Evolutionary conservation across 768 basidiomycete species (phyloP).

Genomic region (Rhodotorula kratochvilovae): DNA sequence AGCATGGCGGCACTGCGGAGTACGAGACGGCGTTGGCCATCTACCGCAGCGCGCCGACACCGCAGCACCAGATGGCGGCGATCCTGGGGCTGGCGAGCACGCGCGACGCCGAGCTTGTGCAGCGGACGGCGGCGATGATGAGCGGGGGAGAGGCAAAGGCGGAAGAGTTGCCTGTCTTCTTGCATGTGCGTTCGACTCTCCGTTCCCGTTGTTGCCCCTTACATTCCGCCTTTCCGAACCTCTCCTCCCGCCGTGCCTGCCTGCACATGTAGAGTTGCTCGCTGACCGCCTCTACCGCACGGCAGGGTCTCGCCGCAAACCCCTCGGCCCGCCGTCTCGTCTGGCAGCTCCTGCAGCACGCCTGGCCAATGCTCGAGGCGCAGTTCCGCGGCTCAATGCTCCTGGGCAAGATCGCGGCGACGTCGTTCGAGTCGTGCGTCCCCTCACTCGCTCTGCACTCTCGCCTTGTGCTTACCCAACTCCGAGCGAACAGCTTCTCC

Average conservation of each 20-base stretch:
- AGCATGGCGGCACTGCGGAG: slow-evolving; percentile 68
- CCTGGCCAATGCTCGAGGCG: slow-evolving; percentile 21
- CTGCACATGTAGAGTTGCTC: no score
- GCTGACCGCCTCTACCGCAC: no score
- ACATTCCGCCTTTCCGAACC: background rate
- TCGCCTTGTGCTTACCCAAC: slow-evolving; percentile 46
- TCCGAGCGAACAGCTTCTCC: slow-evolving; percentile 48
- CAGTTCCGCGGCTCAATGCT: slow-evolving; percentile 17
- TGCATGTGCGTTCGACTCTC: slow-evolving; percentile 3
- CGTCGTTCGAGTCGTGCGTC: slow-evolving; percentile 21
- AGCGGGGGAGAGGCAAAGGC: slow-evolving; percentile 55
- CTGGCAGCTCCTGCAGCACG: slow-evolving; percentile 23
- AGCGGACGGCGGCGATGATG: slow-evolving; percentile 33
- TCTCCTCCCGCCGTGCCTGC: no score
- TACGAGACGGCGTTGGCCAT: slow-evolving; percentile 62
- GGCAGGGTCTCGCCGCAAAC: slow-evolving; percentile 27
- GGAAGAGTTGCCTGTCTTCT: slow-evolving; percentile 13
- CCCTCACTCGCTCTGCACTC: background rate
- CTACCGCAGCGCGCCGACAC: slow-evolving; percentile 69
- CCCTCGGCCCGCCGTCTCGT: slow-evolving; percentile 14
- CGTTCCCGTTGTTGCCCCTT: background rate
- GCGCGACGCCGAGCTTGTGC: slow-evolving; percentile 57
- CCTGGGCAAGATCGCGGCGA: slow-evolving; percentile 19
- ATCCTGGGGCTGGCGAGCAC: slow-evolving; percentile 65
- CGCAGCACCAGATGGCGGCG: slow-evolving; percentile 61